phyloP scores from a whole-genome alignment of 805 yeast genomes.

The Yamadazyma insecticola region DNA sequence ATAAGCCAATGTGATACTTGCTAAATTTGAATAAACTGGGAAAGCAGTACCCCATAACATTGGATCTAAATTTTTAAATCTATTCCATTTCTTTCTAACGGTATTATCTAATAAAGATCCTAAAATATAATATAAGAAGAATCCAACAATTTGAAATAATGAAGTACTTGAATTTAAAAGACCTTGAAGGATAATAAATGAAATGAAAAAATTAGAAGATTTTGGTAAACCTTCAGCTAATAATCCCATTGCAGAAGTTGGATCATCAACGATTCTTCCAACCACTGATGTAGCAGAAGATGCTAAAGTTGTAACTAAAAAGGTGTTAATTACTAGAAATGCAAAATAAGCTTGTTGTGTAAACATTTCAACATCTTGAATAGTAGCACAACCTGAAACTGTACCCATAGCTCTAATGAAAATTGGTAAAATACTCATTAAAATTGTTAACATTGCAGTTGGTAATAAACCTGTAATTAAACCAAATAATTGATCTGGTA shows the following conservation, averaged over 20 bases:
- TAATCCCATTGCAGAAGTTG: conserved; percentile 52
- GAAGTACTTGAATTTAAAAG: conserved; percentile 61
- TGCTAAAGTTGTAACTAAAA: conserved; percentile 64
- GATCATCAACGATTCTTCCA: conserved; percentile 55
- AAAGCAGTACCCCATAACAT: conserved; percentile 71
- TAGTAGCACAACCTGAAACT: conserved; percentile 52
- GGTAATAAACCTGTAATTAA: conserved; percentile 86
- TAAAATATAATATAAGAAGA: conserved; percentile 55
- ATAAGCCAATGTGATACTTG: conserved; percentile 64
- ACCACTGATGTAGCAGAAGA: conserved; percentile 70
- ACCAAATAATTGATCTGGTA: conserved; percentile 73
- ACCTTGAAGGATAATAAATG: conserved; percentile 67
- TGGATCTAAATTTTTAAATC: conserved; percentile 51
- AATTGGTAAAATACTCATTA: conserved; percentile 85
- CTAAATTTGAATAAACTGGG: conserved; percentile 71
- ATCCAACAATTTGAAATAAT: conserved; percentile 55
- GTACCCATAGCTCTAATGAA: conserved; percentile 69
- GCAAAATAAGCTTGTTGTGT: conserved; percentile 68
- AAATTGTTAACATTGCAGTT: conserved; percentile 68
- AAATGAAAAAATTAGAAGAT: conserved; percentile 67
- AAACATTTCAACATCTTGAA: conserved; percentile 54
- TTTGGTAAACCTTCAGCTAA: conserved; percentile 68
- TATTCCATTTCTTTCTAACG: conserved; percentile 59
- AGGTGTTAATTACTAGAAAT: conserved; percentile 67
- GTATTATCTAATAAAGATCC: conserved; percentile 58